Percentiles rank a stretch among this genome's conserved stretches.
Evolutionary conservation across 441 rosid species (phyloP).

Genomic region (Monsonia emarginata): DNA sequence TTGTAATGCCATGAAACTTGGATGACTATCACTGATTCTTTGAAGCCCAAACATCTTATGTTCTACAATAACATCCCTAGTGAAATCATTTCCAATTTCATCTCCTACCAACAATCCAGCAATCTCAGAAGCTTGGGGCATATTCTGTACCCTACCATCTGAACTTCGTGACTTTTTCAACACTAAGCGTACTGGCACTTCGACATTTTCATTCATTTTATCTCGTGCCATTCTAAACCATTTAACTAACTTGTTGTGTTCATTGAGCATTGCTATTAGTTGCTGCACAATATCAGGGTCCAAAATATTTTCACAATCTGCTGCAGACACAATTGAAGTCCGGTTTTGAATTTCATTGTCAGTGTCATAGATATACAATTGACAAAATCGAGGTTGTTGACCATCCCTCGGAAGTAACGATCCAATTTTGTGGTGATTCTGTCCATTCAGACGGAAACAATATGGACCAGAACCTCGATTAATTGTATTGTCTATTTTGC

Average conservation of each 20-base stretch:
- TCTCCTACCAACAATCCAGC: constrained; percentile 6
- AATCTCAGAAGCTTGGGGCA: no score
- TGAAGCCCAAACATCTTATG: background rate
- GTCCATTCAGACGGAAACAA: background rate
- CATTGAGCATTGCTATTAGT: background rate
- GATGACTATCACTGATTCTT: background rate
- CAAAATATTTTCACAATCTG: background rate
- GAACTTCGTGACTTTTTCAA: background rate
- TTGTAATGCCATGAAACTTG: constrained; percentile 9
- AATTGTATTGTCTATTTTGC: background rate
- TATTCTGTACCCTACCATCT: background rate
- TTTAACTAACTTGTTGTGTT: background rate
- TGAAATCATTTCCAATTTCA: background rate
- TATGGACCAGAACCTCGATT: background rate
- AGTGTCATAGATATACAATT: background rate
- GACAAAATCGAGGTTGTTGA: background rate
- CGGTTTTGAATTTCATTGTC: background rate
- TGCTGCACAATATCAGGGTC: background rate
- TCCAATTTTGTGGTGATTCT: background rate
- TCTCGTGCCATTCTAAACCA: background rate
- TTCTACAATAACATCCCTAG: background rate
- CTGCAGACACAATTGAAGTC: no score
- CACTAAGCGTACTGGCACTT: background rate
- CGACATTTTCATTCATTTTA: background rate
- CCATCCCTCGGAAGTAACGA: background rate